Evolutionary conservation across 2,329 filamentous ascomycete genomes (phyloP).

Genomic region (Fusarium compactum): DNA sequence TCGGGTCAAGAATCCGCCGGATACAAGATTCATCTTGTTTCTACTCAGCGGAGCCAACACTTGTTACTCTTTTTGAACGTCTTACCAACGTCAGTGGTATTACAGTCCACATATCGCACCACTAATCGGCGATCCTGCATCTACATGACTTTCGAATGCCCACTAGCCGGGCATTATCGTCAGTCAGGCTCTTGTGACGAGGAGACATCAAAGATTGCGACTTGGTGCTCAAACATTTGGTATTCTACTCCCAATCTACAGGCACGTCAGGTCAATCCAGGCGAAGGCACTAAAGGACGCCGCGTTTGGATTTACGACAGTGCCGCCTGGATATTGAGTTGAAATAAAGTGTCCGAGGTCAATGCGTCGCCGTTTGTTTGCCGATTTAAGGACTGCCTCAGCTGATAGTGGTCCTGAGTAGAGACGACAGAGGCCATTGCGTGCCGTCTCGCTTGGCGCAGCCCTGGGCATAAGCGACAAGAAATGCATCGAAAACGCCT

Average conservation of each 20-base stretch:
- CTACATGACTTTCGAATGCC: conserved; percentile 4
- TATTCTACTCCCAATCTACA: conserved; percentile 40
- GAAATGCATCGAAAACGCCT: conserved; percentile 18
- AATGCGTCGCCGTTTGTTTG: conserved; percentile 29
- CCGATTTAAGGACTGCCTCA: conserved; percentile 33
- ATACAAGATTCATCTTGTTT: not conserved
- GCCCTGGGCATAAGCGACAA: conserved; percentile 20
- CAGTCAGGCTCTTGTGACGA: conserved; percentile 3
- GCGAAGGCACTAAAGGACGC: conserved; percentile 8
- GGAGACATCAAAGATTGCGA: not conserved
- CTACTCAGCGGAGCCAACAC: not conserved
- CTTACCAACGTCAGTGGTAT: not conserved
- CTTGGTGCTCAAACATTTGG: conserved; percentile 26
- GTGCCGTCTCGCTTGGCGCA: conserved; percentile 31
- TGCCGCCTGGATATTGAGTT: conserved; percentile 13
- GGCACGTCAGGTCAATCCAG: conserved; percentile 30
- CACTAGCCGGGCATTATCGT: conserved; percentile 1
- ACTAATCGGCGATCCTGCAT: conserved; percentile 20
- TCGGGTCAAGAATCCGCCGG: conserved; percentile 4
- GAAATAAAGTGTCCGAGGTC: conserved; percentile 23
- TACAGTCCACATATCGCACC: conserved; percentile 8
- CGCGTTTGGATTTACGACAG: conserved; percentile 32
- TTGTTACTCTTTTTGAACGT: not conserved
- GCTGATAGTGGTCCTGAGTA: conserved; percentile 34
- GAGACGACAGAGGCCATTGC: conserved; percentile 16